These are phyloP conservation scores for Fraxinus anomala DNA, from an alignment of 257 asterid genomes.

Conservation along the genomic window DNA sequence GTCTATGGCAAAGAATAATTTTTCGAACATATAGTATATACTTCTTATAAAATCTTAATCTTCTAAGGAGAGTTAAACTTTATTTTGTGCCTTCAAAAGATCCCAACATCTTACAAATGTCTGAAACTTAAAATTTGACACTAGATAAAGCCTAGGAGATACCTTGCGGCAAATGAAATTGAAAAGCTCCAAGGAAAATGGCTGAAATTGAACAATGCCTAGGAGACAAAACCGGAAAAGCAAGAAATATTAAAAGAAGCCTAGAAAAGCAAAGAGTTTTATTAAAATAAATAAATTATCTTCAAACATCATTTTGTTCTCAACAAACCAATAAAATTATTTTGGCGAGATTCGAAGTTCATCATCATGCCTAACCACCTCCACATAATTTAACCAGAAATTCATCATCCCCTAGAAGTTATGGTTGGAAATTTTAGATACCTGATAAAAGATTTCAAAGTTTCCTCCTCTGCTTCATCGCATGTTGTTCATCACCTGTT, in stretches of 20 bases:
- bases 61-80: background rate
- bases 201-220: background rate
- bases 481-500: background rate
- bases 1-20: background rate
- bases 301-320: background rate
- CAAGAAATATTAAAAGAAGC: no score
- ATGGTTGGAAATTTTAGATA: background rate
- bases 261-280: background rate
- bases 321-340: background rate
- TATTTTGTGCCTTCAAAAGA: background rate
- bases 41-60: background rate
- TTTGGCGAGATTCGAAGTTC: background rate
- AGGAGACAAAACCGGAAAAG: background rate
- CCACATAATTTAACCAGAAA: background rate
- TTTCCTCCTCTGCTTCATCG: background rate
- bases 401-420: background rate
- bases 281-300: background rate
- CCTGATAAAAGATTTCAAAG: background rate
- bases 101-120: background rate
- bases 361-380: background rate
- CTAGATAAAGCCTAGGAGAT: background rate
- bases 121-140: background rate
- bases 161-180: background rate
- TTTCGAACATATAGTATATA: no score
- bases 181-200: background rate